Conservation (phyloP, 2,329 filamentous ascomycete species). For the Monosporascus sp. region DNA sequence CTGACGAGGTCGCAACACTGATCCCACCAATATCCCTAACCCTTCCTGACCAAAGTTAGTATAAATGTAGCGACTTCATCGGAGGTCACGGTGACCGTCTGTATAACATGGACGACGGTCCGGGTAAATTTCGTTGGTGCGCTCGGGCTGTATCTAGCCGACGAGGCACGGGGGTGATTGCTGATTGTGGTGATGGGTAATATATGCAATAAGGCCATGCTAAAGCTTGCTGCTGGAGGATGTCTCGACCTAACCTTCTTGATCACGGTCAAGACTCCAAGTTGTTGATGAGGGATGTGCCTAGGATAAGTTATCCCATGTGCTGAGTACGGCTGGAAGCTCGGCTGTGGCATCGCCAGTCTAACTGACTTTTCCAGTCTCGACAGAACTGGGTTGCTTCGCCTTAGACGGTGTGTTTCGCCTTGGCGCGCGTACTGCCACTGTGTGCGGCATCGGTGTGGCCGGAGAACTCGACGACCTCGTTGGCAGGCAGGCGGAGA, state of each 20-base stretch:
- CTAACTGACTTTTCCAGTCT: neutral
- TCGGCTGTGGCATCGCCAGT: neutral
- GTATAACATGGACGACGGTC: neutral
- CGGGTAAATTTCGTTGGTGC: neutral
- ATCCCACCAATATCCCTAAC: neutral
- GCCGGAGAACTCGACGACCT: conserved; percentile 89
- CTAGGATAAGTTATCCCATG: neutral
- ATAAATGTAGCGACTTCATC: neutral
- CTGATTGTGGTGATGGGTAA: neutral
- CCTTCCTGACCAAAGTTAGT: neutral
- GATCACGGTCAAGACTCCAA: neutral
- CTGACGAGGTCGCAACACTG: neutral
- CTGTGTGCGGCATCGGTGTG: conserved; percentile 91
- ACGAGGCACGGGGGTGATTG: neutral
- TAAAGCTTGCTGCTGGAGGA: neutral
- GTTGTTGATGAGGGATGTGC: neutral
- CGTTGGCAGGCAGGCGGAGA: conserved; percentile 69
- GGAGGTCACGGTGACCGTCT: neutral
- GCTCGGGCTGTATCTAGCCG: neutral
- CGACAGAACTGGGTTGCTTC: neutral
- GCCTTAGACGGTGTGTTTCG: conserved; percentile 77
- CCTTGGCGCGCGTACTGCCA: conserved; percentile 91
- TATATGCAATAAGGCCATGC: neutral
- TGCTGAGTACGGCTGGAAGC: neutral
- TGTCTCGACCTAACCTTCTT: neutral